Evolutionary conservation across 345 rosid genomes (phyloP).

Genomic region (Bretschneidera sinensis): DNA sequence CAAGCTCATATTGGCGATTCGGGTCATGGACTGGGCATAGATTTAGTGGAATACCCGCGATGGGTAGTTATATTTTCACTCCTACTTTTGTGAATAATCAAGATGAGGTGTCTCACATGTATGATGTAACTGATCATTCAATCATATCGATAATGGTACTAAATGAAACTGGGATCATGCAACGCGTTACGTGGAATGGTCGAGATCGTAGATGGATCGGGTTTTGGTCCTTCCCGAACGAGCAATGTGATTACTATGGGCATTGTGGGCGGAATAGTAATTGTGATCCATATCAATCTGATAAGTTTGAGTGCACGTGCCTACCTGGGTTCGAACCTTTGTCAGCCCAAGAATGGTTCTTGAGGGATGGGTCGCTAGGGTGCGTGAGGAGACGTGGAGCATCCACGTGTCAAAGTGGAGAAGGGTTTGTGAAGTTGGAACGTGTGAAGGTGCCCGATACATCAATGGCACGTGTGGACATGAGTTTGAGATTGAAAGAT

Average conservation of each 20-base stretch:
- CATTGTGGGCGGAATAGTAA: constrained; percentile 52
- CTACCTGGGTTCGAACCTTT: constrained; percentile 66
- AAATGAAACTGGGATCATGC: constrained; percentile 43
- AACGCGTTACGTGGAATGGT: constrained; percentile 47
- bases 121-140: constrained; percentile 22
- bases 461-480: constrained; percentile 25
- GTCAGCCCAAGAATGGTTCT: constrained; percentile 35
- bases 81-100: constrained; percentile 18
- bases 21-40: constrained; percentile 61
- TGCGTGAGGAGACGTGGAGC: constrained; percentile 33
- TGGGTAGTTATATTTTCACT: constrained; percentile 35
- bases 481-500: constrained; percentile 33
- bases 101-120: constrained; percentile 30
- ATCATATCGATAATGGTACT: constrained; percentile 45
- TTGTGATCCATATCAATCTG: constrained; percentile 30
- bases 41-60: constrained; percentile 69
- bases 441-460: constrained; percentile 52
- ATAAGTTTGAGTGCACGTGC: constrained; percentile 44
- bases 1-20: constrained; percentile 33
- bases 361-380: constrained; percentile 47
- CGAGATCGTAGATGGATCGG: constrained; percentile 37
- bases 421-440: constrained; percentile 49
- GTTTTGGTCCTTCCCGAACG: constrained; percentile 45
- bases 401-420: constrained; percentile 27
- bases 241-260: constrained; percentile 53